Base-by-base conservation (phyloP, 2,329 filamentous ascomycete genomes). In the Fusarium compactum region DNA sequence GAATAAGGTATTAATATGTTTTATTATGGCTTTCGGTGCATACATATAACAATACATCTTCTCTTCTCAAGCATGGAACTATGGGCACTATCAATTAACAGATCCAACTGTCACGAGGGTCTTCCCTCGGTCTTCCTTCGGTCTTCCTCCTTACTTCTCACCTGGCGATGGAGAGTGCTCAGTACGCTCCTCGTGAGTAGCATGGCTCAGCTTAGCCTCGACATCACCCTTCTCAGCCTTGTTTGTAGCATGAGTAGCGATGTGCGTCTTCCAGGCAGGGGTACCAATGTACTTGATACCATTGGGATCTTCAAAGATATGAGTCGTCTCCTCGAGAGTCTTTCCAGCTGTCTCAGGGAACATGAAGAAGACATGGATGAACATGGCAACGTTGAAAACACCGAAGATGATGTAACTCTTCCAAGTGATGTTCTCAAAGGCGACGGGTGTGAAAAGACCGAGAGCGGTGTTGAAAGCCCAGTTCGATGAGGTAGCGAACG, bases 291-390 rank as follows among this genome's bases (percentile, higher is more conserved):
- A 71, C 8, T 60, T 58, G 10, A 74, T 70, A 5, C 72, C 72
- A 5, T 74, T 18, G 0, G 70, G 68, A 4, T 74, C 72, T 15
- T 74, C 72, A 20, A 80, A 81, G 41, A 80, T 76, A 9, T 74
- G 46, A 58, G 91, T 89, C 76, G 91, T 86, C 72, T 91, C 89
- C 76, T 91, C 90, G 3, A 91, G 81, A 2, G 83, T 85, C 43
- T 85, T 83, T 67, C 75, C 74, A 63, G 82, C 79, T 0, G 84
- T 85, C 62, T 85, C 84, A 0, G 82, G 82, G 59, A 84, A 85
- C 67, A 84, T 79, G 65, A 85, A 79, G 71, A 84, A 84, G 7
- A 76, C 69, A 14, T 75, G 72, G 8, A 72, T 12, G 1, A 72
- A 63, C 58, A 70, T 72, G 18, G 60, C 66, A 8, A 71, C 41